A percentile compares a stretch with the other conserved stretches of the same genome.
These are phyloP conservation scores for Cladosporium sp. DNA, from an alignment of 2,329 filamentous ascomycete species.

Conservation along the genomic window DNA sequence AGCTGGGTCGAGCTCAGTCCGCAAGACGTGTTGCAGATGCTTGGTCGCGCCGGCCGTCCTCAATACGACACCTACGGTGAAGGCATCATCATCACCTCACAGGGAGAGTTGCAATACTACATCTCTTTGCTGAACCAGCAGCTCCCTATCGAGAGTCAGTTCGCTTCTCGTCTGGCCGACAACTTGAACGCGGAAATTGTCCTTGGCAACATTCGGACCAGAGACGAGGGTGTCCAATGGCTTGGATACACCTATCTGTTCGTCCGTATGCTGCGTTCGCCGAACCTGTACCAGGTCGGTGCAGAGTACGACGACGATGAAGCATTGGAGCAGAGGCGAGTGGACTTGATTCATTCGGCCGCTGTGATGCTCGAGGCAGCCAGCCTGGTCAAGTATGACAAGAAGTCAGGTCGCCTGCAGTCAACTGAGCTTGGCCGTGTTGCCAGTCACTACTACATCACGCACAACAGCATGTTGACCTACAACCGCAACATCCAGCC, in stretches of 20 bases:
- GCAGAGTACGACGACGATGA: slow-evolving; percentile 92
- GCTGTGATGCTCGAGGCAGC: slow-evolving; percentile 81
- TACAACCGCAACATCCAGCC: slow-evolving; percentile 95
- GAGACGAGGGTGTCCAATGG: slow-evolving; percentile 98
- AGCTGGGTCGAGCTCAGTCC: slow-evolving; percentile 97
- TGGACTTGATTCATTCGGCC: slow-evolving; percentile 95
- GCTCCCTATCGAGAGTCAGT: slow-evolving; percentile 92
- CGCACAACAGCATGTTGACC: slow-evolving; percentile 89
- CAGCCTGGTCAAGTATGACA: slow-evolving; percentile 89
- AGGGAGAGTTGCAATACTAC: slow-evolving; percentile 94
- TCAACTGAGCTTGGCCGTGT: slow-evolving; percentile 92
- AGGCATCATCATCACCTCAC: slow-evolving; percentile 96
- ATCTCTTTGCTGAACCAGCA: slow-evolving; percentile 95
- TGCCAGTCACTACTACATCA: slow-evolving; percentile 97
- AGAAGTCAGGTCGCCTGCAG: slow-evolving; percentile 81
- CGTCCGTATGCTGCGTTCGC: slow-evolving; percentile 93
- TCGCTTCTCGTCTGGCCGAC: slow-evolving; percentile 87
- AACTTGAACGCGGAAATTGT: slow-evolving; percentile 96
- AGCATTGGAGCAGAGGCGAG: slow-evolving; percentile 87
- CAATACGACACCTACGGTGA: slow-evolving; percentile 98
- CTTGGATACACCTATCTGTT: slow-evolving; percentile 97
- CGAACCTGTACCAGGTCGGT: slow-evolving; percentile 90
- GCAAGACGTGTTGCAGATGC: slow-evolving; percentile 97
- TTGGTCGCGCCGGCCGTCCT: slow-evolving; percentile 90
- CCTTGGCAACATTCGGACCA: slow-evolving; percentile 80